Evolutionary conservation across 2,329 filamentous ascomycete species (phyloP), one percentile per base, ranked within the genome.

Genomic region (Cladosporium sp.): DNA sequence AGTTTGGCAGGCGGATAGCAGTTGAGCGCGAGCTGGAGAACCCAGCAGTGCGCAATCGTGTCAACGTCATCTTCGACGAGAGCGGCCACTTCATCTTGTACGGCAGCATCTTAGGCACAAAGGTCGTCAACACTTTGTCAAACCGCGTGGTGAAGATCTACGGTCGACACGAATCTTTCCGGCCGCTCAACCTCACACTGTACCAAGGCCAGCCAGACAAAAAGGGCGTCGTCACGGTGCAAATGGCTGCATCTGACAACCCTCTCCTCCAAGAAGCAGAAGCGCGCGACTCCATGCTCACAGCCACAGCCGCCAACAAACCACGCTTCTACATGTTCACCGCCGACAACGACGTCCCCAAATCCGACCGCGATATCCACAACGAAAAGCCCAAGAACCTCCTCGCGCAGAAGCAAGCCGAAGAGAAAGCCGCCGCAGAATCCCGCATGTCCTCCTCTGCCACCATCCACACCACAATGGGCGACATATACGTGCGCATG

Each of bases 281-380:
- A 78, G 87, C 88, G 23, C 86, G 93, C 67, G 95, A 99, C 75
- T 93, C 96, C 0, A 94, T 98, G 74, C 83, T 99, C 8, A 86
- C 96, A 53, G 85, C 87, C 11, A 98, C 95, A 0, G 94, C 89
- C 0, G 89, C 91, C 55, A 91, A 89, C 68, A 98, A 97, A 79
- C 87, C 91, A 31, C 90, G 96, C 49, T 99, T 99, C 80, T 99
- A 97, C 84, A 93, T 98, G 88, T 99, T 97, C 79, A 97, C 92
- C 40, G 96, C 97, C 77, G 91, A 97, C 46, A 86, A 89, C 44
- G 90, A 92, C 28, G 85, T 95, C 61, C 90, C 89, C 70, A 96
- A 94, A 77, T 90, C 91, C 8, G 89, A 89, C 40, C 89, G 95
- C 70, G 95, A 99, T 76, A 85, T 99, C 12, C 93, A 97, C 72